Evolutionary conservation across 805 yeast genomes (phyloP).

Genomic region (Kodamaea neixiangensis): DNA sequence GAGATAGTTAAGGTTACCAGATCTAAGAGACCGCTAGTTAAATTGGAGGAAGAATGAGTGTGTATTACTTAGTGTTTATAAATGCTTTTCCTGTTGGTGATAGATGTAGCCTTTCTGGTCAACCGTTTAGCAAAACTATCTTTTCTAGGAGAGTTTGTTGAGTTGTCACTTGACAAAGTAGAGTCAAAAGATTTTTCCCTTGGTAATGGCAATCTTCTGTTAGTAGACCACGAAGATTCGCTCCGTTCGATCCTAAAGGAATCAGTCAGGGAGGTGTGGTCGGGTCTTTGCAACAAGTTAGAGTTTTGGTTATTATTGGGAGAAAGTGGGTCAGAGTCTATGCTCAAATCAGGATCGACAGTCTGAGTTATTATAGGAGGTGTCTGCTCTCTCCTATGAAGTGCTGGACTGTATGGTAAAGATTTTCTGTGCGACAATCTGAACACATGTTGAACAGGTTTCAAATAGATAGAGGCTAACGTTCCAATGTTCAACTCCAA

Average conservation of each 20-base stretch:
- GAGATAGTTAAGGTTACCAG: constrained; percentile 20
- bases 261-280: constrained; percentile 5
- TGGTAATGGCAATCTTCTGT: constrained; percentile 11
- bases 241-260: constrained; percentile 6
- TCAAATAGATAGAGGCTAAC: constrained; percentile 78
- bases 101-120: constrained; percentile 36
- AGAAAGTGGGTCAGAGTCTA: not conserved
- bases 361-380: not conserved
- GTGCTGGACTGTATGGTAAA: constrained; percentile 50
- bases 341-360: not conserved
- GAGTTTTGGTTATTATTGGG: not conserved
- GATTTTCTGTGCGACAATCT: constrained; percentile 55
- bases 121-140: constrained; percentile 34
- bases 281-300: constrained; percentile 1
- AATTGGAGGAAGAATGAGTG: not conserved
- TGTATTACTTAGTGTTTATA: constrained; percentile 12
- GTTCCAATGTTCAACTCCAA: constrained; percentile 80
- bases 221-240: constrained; percentile 10
- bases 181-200: constrained; percentile 26
- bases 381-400: constrained; percentile 26
- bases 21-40: not conserved
- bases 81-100: constrained; percentile 21
- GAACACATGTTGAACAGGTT: constrained; percentile 82
- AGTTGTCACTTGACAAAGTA: constrained; percentile 16
- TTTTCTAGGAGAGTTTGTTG: constrained; percentile 15